Conservation (phyloP, 768 basidiomycete genomes). For the Agaricus subrufescens region DNA sequence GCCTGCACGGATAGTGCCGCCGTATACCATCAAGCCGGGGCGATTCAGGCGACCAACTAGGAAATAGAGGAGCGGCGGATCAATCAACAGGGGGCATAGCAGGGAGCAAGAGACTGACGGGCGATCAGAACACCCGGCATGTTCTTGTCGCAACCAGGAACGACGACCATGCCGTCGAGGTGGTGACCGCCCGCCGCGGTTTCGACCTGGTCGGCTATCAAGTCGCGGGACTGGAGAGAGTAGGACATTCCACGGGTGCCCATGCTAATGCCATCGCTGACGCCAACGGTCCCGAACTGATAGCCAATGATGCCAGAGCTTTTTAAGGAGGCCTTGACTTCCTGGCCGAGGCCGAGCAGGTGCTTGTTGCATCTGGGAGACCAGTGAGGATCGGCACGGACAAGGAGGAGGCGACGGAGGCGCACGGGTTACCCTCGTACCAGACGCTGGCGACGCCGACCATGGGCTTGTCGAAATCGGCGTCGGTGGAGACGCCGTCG, state of each 20-base stretch:
- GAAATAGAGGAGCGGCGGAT: conserved; percentile 11
- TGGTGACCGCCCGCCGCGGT: conserved; percentile 95
- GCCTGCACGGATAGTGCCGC: conserved; percentile 91
- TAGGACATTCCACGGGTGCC: conserved; percentile 92
- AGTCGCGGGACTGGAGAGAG: conserved; percentile 95
- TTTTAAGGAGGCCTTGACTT: conserved; percentile 76
- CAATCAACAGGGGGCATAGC: not conserved
- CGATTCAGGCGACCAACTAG: conserved; percentile 92
- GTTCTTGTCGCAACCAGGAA: conserved; percentile 99
- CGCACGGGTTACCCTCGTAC: conserved; percentile 99
- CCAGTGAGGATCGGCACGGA: conserved; percentile 6
- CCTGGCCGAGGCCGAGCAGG: conserved; percentile 82
- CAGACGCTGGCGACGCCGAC: conserved; percentile 96
- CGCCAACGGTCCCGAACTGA: conserved; percentile 96
- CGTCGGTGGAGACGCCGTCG: conserved; percentile 75
- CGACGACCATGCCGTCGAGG: conserved; percentile 95
- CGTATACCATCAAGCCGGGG: conserved; percentile 97
- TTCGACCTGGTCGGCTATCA: conserved; percentile 97
- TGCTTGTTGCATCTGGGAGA: conserved; percentile 86
- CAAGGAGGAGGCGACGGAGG: conserved; percentile 12
- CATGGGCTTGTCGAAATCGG: conserved; percentile 94
- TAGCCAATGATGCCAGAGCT: conserved; percentile 81
- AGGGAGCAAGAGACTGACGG: conserved; percentile 40
- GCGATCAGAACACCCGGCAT: conserved; percentile 99
- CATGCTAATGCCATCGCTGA: conserved; percentile 99